Percentiles rank a stretch among this genome's conserved stretches.
Evolutionary conservation across 768 basidiomycete species (phyloP).

Genomic region (Lentinus tigrinus): DNA sequence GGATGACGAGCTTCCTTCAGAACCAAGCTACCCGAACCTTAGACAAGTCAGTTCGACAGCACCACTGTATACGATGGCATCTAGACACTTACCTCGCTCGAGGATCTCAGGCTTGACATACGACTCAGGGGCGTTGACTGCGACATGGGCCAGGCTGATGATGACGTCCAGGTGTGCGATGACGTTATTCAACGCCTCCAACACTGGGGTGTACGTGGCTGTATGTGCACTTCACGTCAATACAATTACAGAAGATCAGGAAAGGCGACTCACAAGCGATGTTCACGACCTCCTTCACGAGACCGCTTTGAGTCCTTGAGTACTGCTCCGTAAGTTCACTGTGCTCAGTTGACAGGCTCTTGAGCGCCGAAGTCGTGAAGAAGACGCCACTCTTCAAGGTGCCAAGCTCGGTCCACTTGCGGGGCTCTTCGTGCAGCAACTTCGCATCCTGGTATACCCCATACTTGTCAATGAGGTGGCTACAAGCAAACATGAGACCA

Average conservation of each 20-base stretch:
- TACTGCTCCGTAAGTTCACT: constrained; percentile 68
- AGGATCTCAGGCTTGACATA: constrained; percentile 85
- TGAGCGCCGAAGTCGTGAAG: constrained; percentile 81
- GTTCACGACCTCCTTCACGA: constrained; percentile 90
- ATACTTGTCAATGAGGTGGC: background rate
- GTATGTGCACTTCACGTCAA: background rate
- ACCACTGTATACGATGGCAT: background rate
- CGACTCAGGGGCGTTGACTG: constrained; percentile 79
- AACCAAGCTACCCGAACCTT: constrained; percentile 78
- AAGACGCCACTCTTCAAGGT: constrained; percentile 85
- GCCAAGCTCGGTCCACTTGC: constrained; percentile 76
- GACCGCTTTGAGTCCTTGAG: constrained; percentile 66
- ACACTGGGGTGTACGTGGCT: constrained; percentile 90
- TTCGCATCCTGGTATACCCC: constrained; percentile 68
- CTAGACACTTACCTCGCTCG: constrained; percentile 59
- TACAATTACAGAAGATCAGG: background rate
- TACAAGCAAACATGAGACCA: background rate
- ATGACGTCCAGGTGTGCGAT: constrained; percentile 93
- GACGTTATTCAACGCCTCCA: constrained; percentile 80
- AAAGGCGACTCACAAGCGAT: constrained; percentile 71
- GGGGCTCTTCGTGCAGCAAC: constrained; percentile 53
- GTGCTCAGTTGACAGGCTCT: constrained; percentile 69
- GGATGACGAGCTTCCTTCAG: constrained; percentile 91
- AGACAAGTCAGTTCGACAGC: background rate
- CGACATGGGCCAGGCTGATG: constrained; percentile 88